Evolutionary conservation across 331 rosid genomes (phyloP), one percentile per base, ranked within the genome.

Genomic region (Quercus tomentella): DNA sequence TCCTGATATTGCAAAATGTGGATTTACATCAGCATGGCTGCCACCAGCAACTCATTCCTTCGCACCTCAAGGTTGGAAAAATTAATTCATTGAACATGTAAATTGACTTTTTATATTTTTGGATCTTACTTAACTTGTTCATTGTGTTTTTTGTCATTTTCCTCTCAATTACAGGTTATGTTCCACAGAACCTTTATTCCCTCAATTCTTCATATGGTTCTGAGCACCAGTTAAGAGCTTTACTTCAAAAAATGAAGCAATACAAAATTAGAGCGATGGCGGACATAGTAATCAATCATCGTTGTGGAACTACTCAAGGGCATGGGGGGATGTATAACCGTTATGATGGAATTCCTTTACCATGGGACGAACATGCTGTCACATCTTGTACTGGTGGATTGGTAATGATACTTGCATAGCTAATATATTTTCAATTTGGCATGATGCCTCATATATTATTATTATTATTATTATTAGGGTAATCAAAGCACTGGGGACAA

Each of bases 201-300:
- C 91, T 94, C 43, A 76, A 89, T 62, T 91, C 87, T 72, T 81
- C 90, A 31, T 94, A 94, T 85, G 97, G 97, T 22, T 90, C 98
- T 80, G 98, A 92, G 85, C 72, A 82, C 76, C 89, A 85, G 52
- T 77, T 94, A 70, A 91, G 80, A 86, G 85, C 88, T 67, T 79
- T 94, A 68, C 97, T 94, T 83, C 89, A 87, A 12, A 94, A 90
- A 81, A 72, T 94, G 94, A 92, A 86, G 80, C 91, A 91, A 35
- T 73, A 80, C 83, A 85, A 87, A 72, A 91, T 94, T 62, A 87
- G 97, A 81, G 69, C 97, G 52, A 92, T 92, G 95, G 96, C 96
- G 58, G 98, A 91, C 77, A 87, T 92, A 79, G 97, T 94, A 22
- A 87, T 94, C 83, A 94, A 94, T 87, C 98, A 94, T 76, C 97